Base-by-base conservation (phyloP, 768 basidiomycete genomes). In the Termitomyces titanicus region DNA sequence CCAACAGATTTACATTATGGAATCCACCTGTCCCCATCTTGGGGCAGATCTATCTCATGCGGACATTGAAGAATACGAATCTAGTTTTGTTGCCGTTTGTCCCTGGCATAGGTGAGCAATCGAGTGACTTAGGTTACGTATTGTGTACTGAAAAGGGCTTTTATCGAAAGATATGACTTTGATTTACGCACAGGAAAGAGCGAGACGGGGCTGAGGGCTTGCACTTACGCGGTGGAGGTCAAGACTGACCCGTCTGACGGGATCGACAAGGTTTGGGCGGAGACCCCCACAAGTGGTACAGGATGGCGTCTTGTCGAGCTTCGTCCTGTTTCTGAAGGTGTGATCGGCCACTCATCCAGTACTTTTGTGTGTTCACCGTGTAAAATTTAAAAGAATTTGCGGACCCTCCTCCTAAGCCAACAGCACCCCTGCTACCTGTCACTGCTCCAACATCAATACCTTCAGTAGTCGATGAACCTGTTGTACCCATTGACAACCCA, bases 41-140 rank as follows among this genome's bases (percentile, higher is more conserved):
- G 88, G 89, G 3, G 89, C 88, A 20, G 88, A 91, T 53, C 75
- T 91, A 68, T 86, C 85, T 13, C 87, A 90, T 72, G 88, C 88
- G 1, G 87, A 88, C 38, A 87, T 89, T n/a, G 87, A 89, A 63
- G 83, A 81, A 53, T 84, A 78, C 57, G 84, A 85, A 47, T 71
- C 68, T 12, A 78, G 80, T 18, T 59, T 81, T 3, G 81, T 89
- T 2, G 83, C 83, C 10, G 87, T 88, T 11, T 89, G 87, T 68
- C 88, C 87, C 2, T 89, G 88, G 86, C 86, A 89, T 66, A 75
- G 85, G 85, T 83, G 45, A 42, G 74, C 57, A 18, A 25, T 25
- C 5, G 24, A 25, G 20, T 33, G 4, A 7, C 13, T 13, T 48
- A 12, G 18, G 24, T 24, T 17, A 25, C 9, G 22, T 2, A 37